phyloP scores from a whole-genome alignment of 2,329 filamentous ascomycete genomes.

The Aspergillus costaricaensis region DNA sequence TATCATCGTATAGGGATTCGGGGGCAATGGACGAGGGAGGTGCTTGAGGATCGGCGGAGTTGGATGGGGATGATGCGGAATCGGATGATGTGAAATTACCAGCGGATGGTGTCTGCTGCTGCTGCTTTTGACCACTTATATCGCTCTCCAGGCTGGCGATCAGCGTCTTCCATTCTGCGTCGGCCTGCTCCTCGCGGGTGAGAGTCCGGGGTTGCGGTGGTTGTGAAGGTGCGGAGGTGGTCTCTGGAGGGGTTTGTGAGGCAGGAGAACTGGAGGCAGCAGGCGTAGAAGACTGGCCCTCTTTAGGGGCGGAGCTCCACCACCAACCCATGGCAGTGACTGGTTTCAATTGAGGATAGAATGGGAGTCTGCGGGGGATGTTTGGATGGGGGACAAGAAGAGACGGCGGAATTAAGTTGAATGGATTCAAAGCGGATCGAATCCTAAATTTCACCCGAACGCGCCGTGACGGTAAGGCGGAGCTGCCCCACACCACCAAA shows the following conservation, averaged over 20 bases:
- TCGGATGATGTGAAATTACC: constrained; percentile 17
- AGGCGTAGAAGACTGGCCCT: constrained; percentile 28
- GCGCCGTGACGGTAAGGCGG: constrained; percentile 5
- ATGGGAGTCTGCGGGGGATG: not conserved
- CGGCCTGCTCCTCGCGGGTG: constrained; percentile 52
- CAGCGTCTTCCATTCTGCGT: constrained; percentile 57
- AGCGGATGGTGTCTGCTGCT: not conserved
- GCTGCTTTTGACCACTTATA: constrained; percentile 19
- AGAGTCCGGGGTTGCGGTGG: constrained; percentile 29
- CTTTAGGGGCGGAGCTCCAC: constrained; percentile 38
- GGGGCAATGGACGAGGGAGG: constrained; percentile 51
- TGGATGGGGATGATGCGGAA: constrained; percentile 9
- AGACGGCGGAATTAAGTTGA: no score
- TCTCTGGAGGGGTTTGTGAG: constrained; percentile 9
- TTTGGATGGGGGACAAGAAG: no score
- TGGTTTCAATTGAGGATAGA: constrained; percentile 8
- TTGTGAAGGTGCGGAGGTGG: constrained; percentile 19
- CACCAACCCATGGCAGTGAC: constrained; percentile 50
- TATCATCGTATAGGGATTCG: constrained; percentile 72
- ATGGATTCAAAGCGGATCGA: not conserved
- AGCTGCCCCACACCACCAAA: not conserved
- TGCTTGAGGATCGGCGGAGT: constrained; percentile 14
- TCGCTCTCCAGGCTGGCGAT: constrained; percentile 52
- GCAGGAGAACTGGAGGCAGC: constrained; percentile 14
- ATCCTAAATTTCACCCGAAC: not conserved